A percentile compares a stretch with the other conserved stretches of the same genome.
Conservation (phyloP, 208 protist species). For the Trypanosoma rangeli region DNA sequence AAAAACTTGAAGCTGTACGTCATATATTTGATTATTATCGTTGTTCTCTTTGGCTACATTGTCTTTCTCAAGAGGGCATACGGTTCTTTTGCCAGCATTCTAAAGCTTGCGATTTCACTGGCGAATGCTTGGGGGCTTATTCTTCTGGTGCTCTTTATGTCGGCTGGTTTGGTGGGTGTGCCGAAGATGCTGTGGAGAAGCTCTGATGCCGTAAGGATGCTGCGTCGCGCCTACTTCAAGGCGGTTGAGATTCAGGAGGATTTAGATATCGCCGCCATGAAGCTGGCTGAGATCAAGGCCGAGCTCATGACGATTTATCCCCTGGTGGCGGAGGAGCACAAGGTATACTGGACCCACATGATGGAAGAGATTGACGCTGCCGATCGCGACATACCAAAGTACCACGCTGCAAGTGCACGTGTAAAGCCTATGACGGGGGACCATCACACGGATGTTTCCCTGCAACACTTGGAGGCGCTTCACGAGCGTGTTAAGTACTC, state of each 20-base stretch:
- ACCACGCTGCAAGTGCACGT: constrained; percentile 68
- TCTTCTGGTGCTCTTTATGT: constrained; percentile 86
- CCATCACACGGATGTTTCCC: constrained; percentile 69
- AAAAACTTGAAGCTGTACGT: constrained; percentile 84
- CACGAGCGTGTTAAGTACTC: constrained; percentile 76
- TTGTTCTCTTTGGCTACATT: constrained; percentile 74
- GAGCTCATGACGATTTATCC: constrained; percentile 83
- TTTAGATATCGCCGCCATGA: constrained; percentile 85
- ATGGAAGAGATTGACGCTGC: constrained; percentile 73
- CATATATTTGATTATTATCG: constrained; percentile 63
- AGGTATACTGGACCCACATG: constrained; percentile 69
- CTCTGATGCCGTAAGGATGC: constrained; percentile 52
- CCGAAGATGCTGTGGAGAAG: constrained; percentile 84
- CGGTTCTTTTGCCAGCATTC: constrained; percentile 43
- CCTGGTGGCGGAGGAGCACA: constrained; percentile 77
- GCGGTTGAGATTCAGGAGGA: constrained; percentile 87
- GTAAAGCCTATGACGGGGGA: constrained; percentile 32
- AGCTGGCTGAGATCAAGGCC: constrained; percentile 73
- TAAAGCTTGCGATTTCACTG: constrained; percentile 81
- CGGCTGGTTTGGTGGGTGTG: constrained; percentile 80
- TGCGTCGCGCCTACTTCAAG: constrained; percentile 63
- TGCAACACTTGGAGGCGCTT: constrained; percentile 74
- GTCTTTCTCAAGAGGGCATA: constrained; percentile 79
- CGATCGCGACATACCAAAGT: constrained; percentile 78
- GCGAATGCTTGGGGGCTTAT: constrained; percentile 91